phyloP scores from a whole-genome alignment of 805 yeast species.

The Metschnikowia kofuensis region DNA sequence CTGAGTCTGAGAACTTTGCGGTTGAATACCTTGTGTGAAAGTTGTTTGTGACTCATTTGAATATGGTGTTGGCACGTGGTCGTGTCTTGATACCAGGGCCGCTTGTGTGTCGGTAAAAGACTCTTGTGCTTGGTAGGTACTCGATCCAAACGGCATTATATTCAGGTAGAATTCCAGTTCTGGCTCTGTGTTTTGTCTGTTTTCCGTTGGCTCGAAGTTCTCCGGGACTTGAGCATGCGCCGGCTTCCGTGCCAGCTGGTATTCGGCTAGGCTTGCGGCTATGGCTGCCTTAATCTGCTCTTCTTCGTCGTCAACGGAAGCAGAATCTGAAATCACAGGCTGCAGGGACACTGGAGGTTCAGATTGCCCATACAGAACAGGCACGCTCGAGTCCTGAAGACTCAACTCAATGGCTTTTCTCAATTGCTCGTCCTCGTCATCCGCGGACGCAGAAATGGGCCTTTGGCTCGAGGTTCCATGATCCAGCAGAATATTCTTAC shows the following conservation, averaged over 20 bases:
- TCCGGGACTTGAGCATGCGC: background rate
- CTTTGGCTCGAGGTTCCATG: conserved; percentile 50
- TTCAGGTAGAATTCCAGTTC: conserved; percentile 24
- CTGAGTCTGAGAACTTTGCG: background rate
- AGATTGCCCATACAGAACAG: too few species aligned
- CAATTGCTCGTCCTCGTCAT: conserved; percentile 72
- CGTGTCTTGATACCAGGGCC: background rate
- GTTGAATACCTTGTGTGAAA: background rate
- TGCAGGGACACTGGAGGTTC: too few species aligned
- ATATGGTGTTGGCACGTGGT: background rate
- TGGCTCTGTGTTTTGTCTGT: conserved; percentile 11
- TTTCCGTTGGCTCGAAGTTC: too few species aligned
- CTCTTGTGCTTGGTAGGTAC: background rate
- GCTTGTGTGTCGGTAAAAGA: conserved; percentile 2
- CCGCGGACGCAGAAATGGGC: background rate
- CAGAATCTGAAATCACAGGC: too few species aligned
- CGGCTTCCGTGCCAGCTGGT: conserved; percentile 32
- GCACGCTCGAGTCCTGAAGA: conserved; percentile 48
- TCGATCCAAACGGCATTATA: conserved; percentile 12
- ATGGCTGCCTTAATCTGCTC: conserved; percentile 92
- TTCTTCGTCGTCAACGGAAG: conserved; percentile 53
- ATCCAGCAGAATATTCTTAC: background rate
- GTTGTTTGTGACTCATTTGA: background rate
- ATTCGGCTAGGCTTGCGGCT: conserved; percentile 81
- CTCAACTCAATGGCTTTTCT: conserved; percentile 77